Percentiles rank a stretch among this genome's conserved stretches.
phyloP scores from a whole-genome alignment of 768 basidiomycete genomes.

The Serendipita vermifera region DNA sequence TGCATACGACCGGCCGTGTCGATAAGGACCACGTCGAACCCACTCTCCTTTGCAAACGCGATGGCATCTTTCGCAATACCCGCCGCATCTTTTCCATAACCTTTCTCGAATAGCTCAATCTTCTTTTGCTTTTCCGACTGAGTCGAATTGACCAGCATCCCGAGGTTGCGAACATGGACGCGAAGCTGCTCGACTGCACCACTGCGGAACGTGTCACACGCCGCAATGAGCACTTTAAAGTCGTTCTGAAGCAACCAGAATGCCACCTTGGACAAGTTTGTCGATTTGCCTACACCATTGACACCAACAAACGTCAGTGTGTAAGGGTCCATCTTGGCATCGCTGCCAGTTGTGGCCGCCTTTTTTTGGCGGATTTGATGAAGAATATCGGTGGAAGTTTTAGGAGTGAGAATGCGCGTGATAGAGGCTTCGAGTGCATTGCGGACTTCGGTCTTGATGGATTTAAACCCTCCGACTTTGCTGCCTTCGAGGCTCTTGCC shows the following conservation, averaged over 20 bases:
- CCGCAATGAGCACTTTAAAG: constrained; percentile 85
- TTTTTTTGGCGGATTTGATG: constrained; percentile 79
- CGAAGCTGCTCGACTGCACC: constrained; percentile 97
- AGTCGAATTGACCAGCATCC: constrained; percentile 53
- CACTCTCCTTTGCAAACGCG: constrained; percentile 69
- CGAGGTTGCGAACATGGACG: constrained; percentile 89
- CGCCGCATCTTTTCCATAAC: constrained; percentile 98
- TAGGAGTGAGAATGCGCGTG: constrained; percentile 89
- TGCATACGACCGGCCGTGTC: constrained; percentile 99
- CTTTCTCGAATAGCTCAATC: constrained; percentile 89
- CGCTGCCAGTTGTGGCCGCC: constrained; percentile 46
- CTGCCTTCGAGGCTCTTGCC: constrained; percentile 80
- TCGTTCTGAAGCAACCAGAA: constrained; percentile 99
- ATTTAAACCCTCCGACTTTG: constrained; percentile 81
- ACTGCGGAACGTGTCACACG: constrained; percentile 96
- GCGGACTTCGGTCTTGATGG: constrained; percentile 74
- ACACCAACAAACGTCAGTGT: constrained; percentile 95
- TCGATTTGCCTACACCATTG: constrained; percentile 98
- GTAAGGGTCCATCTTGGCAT: constrained; percentile 58
- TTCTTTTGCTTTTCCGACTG: constrained; percentile 49
- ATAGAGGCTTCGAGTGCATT: constrained; percentile 71
- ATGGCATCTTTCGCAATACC: constrained; percentile 96
- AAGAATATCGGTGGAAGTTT: constrained; percentile 91
- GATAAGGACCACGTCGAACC: constrained; percentile 93
- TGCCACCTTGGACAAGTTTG: constrained; percentile 94